phyloP scores from a whole-genome alignment of 257 asterid species.

The Solanum pinnatisectum region DNA sequence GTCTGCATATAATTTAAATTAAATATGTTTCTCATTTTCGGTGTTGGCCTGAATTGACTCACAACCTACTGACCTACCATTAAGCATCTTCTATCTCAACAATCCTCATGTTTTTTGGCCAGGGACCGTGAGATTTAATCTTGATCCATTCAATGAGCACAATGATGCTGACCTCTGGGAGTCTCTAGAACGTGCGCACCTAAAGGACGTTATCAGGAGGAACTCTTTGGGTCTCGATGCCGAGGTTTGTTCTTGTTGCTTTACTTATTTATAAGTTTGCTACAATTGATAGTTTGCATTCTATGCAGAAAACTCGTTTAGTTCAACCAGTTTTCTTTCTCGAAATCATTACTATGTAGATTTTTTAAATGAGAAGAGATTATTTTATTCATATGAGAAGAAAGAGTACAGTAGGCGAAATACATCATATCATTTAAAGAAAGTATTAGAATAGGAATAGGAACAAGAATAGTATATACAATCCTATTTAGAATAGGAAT shows the following conservation, averaged over 20 bases:
- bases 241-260: slow-evolving; percentile 41
- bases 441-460: not conserved
- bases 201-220: slow-evolving; percentile 86
- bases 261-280: not conserved
- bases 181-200: slow-evolving; percentile 93
- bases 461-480: not conserved
- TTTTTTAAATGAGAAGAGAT: not conserved
- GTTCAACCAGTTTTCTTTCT: not conserved
- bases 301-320: not conserved
- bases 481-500: not conserved
- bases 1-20: not conserved
- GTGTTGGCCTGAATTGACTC: not conserved
- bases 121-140: slow-evolving; percentile 93
- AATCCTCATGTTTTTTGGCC: slow-evolving; percentile 4
- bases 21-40: not conserved
- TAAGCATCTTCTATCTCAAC: not conserved
- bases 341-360: not conserved
- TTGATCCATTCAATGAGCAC: slow-evolving; percentile 93
- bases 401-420: not conserved
- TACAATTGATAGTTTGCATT: not conserved
- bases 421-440: not conserved
- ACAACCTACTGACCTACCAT: not conserved
- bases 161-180: slow-evolving; percentile 98
- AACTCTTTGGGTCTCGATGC: slow-evolving; percentile 73
- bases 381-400: not conserved